Conservation (phyloP, 2,329 filamentous ascomycete genomes). For the Verticillium nonalfalfae region DNA sequence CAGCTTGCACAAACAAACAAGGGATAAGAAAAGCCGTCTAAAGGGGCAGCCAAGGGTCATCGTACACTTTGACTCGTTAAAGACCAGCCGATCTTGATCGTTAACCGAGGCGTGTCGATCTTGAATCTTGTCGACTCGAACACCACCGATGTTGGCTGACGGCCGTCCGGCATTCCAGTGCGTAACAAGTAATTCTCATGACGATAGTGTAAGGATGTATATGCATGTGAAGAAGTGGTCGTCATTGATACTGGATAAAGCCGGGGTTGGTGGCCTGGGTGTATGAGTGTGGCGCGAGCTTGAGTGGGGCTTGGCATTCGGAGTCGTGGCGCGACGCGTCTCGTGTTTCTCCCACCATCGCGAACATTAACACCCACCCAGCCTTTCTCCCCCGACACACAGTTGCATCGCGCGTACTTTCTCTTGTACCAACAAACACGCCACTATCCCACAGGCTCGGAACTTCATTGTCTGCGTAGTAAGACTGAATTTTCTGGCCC, state of each 20-base stretch:
- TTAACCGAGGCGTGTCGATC: too few relatives aligned
- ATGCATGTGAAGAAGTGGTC: neutral
- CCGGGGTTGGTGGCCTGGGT: neutral
- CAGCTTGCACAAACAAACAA: too few relatives aligned
- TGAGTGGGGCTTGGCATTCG: neutral
- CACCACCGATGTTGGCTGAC: too few relatives aligned
- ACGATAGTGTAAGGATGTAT: too few relatives aligned
- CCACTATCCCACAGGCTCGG: neutral
- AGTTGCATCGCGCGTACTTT: neutral
- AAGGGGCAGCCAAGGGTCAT: too few relatives aligned
- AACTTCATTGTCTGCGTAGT: neutral
- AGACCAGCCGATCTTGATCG: too few relatives aligned
- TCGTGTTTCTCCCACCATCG: slow-evolving; percentile 1
- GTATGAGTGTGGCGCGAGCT: slow-evolving; percentile 1
- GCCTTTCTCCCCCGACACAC: neutral
- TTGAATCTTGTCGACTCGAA: too few relatives aligned
- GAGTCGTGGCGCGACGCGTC: neutral
- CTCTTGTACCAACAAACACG: neutral
- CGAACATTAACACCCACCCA: neutral
- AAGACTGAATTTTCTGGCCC: too few relatives aligned
- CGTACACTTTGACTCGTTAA: too few relatives aligned
- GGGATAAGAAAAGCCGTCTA: too few relatives aligned
- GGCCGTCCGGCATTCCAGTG: too few relatives aligned
- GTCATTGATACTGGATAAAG: neutral
- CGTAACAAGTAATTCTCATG: too few relatives aligned